Evolutionary conservation across 176 grass and related monocot species (phyloP), one percentile per base, ranked within the genome.

Genomic region (Lolium perenne): DNA sequence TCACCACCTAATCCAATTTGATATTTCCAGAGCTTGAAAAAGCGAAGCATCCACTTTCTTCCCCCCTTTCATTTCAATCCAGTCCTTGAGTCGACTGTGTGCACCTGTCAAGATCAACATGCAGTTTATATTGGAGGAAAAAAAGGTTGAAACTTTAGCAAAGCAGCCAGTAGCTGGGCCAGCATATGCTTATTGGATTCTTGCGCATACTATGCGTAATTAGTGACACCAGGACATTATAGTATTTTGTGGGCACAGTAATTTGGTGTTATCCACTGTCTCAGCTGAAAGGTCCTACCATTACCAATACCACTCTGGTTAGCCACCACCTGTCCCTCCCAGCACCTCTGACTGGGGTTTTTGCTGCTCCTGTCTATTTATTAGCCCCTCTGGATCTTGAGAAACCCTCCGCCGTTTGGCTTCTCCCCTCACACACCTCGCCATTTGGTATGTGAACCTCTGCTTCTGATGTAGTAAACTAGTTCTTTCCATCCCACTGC

Each of bases 171-270:
- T 29, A 48, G 84, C 0, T 10, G 1, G 71, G 1, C 2, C 13
- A 56, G 84, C 51, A 85, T 81, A 77, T 81, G 85, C 89, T 84
- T 68, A 76, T 62, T 17, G 41, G 76, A 81, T 91, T 10, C 76
- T 70, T 59, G 60, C 23, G 75, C 17, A 20, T 12, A 29, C 81
- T 22, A 55, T 84, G 41, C 79, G 78, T 23, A 6, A 58, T 80
- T 49, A 49, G 76, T 84, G 85, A 81, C 81, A 55, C 76, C 43
- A 70, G 38, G n/a, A 45, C 60, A 17, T 65, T 17, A 74, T 10
- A 25, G 18, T 38, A 56, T 35, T 69, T 25, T 10, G 32, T 43
- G 41, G 41, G 41, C 41, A 43, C 41, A 5, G 7, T 43, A 43
- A 43, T 46, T 7, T 55, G 81, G 10, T 70, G 38, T 77, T 85